Percentiles rank a stretch among this genome's conserved stretches.
Evolutionary conservation across 2,329 filamentous ascomycete genomes (phyloP).

Genomic region (Apiospora marii): DNA sequence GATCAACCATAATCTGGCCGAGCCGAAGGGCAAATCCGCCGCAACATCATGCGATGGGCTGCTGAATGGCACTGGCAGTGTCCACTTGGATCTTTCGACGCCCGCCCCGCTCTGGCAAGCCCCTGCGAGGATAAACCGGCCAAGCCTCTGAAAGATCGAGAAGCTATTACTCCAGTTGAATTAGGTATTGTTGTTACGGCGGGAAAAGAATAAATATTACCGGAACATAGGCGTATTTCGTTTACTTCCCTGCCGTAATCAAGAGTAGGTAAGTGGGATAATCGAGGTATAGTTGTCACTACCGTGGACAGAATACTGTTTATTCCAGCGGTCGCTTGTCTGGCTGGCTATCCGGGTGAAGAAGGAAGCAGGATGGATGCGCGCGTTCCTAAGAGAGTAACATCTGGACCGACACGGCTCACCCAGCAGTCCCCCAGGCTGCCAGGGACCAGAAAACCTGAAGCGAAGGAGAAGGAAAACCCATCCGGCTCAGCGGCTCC

Average conservation of each 20-base stretch:
- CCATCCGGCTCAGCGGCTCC: not conserved
- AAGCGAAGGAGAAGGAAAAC: not conserved
- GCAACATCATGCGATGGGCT: conserved; percentile 16
- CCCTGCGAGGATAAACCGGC: too few relatives aligned
- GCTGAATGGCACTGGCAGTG: conserved; percentile 1
- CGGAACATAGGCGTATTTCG: too few relatives aligned
- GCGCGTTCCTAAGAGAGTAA: not conserved
- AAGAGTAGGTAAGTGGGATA: too few relatives aligned
- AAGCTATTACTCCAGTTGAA: too few relatives aligned
- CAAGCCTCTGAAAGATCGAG: too few relatives aligned
- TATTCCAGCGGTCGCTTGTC: too few relatives aligned
- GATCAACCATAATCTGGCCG: conserved; percentile 19
- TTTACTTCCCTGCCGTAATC: too few relatives aligned
- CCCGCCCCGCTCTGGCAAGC: not conserved
- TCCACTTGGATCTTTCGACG: conserved; percentile 18
- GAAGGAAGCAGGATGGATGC: conserved; percentile 3
- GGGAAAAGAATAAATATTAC: too few relatives aligned
- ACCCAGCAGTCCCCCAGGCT: not conserved
- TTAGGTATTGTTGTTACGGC: too few relatives aligned
- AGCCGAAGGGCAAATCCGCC: conserved; percentile 20
- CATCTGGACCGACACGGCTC: not conserved
- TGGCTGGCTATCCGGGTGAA: conserved; percentile 5
- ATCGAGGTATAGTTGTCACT: too few relatives aligned
- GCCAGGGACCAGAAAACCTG: not conserved
- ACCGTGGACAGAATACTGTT: too few relatives aligned